Percentiles rank a stretch among this genome's conserved stretches.
phyloP scores from a whole-genome alignment of 2,329 filamentous ascomycete genomes.

The Massarina eburnea region DNA sequence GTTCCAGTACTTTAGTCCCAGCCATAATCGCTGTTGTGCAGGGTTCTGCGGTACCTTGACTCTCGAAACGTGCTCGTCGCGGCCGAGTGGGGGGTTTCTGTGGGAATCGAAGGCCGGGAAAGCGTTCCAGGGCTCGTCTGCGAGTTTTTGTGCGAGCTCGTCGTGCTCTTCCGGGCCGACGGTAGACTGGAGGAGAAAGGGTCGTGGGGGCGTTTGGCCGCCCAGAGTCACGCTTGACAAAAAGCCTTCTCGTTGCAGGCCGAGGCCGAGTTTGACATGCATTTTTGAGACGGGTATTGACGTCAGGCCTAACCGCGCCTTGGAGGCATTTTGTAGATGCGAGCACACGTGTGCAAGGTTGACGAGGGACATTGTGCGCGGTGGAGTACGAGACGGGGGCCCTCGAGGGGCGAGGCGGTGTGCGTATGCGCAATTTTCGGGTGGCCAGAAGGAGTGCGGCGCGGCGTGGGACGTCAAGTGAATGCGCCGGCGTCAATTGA shows the following conservation, averaged over 20 bases:
- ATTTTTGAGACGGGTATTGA: slow-evolving; percentile 79
- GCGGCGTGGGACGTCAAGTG: slow-evolving; percentile 1
- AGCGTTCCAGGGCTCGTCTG: slow-evolving; percentile 46
- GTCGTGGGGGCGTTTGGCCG: slow-evolving; percentile 57
- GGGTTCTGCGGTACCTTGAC: slow-evolving; percentile 59
- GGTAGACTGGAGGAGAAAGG: slow-evolving; percentile 36
- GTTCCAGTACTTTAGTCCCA: slow-evolving; percentile 88
- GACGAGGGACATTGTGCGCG: slow-evolving; percentile 66
- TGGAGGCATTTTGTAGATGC: slow-evolving; percentile 86
- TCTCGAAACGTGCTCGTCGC: slow-evolving; percentile 20
- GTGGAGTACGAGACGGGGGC: slow-evolving; percentile 46
- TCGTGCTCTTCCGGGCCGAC: slow-evolving; percentile 30
- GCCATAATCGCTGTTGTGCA: slow-evolving; percentile 75
- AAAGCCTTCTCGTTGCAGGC: slow-evolving; percentile 81
- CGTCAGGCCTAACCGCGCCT: slow-evolving; percentile 80
- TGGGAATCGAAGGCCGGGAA: slow-evolving; percentile 17
- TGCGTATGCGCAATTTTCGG: slow-evolving; percentile 2
- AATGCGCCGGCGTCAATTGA: slow-evolving; percentile 24
- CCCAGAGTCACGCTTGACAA: slow-evolving; percentile 76
- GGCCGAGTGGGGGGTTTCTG: slow-evolving; percentile 7
- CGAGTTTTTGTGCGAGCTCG: slow-evolving; percentile 34
- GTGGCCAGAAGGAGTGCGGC: not conserved
- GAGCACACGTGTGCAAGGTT: slow-evolving; percentile 81
- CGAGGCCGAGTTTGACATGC: slow-evolving; percentile 73
- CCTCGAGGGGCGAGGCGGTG: slow-evolving; percentile 3